These are phyloP conservation scores for Saitozyma sp. DNA, from an alignment of 768 basidiomycete genomes.

Conservation along the genomic window DNA sequence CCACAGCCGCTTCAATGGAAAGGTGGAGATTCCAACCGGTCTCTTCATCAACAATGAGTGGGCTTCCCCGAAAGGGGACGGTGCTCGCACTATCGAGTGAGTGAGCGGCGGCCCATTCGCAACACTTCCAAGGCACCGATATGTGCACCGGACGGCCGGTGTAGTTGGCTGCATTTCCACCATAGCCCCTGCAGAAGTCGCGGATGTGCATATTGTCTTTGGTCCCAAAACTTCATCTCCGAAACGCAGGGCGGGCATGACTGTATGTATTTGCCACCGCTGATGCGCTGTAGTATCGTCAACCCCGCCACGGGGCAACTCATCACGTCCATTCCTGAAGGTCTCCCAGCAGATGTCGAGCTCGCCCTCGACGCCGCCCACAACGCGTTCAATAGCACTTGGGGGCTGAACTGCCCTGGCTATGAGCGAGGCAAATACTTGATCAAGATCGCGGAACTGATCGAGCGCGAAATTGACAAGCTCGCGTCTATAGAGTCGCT, in stretches of 20 bases:
- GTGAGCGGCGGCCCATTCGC: conserved; percentile 8
- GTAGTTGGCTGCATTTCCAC: too few species aligned
- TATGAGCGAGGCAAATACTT: conserved; percentile 73
- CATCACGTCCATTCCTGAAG: conserved; percentile 46
- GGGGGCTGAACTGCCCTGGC: conserved; percentile 69
- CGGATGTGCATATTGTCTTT: too few species aligned
- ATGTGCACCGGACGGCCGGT: background rate
- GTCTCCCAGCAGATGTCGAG: conserved; percentile 65
- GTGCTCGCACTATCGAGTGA: conserved; percentile 49
- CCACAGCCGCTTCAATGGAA: conserved; percentile 48
- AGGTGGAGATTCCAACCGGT: conserved; percentile 66
- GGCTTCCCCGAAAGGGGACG: conserved; percentile 53
- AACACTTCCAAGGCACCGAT: background rate
- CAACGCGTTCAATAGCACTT: conserved; percentile 75
- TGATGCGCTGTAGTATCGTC: conserved; percentile 35
- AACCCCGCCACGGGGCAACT: conserved; percentile 53
- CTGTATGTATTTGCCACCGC: conserved; percentile 5
- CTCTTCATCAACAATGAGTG: conserved; percentile 91
- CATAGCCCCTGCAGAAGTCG: too few species aligned
- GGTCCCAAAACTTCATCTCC: too few species aligned
- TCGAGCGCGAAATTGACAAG: conserved; percentile 77
- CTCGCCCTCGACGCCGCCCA: conserved; percentile 79
- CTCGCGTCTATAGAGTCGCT: conserved; percentile 80
- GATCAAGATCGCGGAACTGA: conserved; percentile 85
- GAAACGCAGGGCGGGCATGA: background rate